These are phyloP conservation scores for Pleurozium schreberi DNA, from an alignment of 225 moss, liverwort and hornwort genomes.

Conservation along the genomic window DNA sequence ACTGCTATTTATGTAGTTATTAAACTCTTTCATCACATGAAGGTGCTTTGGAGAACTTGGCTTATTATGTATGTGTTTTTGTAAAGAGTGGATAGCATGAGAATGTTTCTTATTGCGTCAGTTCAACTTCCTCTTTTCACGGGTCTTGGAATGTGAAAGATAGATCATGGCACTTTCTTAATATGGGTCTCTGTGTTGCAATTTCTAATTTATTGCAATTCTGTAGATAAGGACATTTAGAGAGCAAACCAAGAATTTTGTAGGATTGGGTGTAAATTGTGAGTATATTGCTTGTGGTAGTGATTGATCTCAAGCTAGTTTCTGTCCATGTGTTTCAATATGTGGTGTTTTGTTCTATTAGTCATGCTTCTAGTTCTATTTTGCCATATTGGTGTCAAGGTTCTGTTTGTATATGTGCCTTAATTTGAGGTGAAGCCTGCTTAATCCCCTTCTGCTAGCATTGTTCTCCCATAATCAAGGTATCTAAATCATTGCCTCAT, in stretches of 20 bases:
- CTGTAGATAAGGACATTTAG: slow-evolving; percentile 59
- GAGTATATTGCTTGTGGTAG: background rate
- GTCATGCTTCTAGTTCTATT: background rate
- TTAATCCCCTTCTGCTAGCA: accelerated
- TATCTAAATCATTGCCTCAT: background rate
- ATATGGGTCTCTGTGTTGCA: background rate
- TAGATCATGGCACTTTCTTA: background rate
- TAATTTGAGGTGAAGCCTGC: background rate
- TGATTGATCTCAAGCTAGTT: background rate
- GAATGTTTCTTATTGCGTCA: background rate
- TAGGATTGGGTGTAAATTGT: background rate
- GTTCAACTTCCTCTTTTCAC: background rate
- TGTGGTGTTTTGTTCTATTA: background rate
- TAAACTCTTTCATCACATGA: background rate
- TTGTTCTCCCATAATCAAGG: background rate
- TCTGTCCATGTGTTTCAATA: background rate
- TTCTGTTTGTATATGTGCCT: background rate
- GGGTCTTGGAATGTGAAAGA: background rate
- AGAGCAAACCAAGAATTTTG: slow-evolving; percentile 81
- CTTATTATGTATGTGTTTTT: background rate
- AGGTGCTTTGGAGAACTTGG: background rate
- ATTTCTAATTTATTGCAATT: background rate
- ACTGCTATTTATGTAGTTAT: background rate
- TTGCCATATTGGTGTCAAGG: background rate
- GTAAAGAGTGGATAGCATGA: background rate